These are phyloP conservation scores for Ramalina peruviana DNA, from an alignment of 495 filamentous ascomycete genomes.

Conservation along the genomic window DNA sequence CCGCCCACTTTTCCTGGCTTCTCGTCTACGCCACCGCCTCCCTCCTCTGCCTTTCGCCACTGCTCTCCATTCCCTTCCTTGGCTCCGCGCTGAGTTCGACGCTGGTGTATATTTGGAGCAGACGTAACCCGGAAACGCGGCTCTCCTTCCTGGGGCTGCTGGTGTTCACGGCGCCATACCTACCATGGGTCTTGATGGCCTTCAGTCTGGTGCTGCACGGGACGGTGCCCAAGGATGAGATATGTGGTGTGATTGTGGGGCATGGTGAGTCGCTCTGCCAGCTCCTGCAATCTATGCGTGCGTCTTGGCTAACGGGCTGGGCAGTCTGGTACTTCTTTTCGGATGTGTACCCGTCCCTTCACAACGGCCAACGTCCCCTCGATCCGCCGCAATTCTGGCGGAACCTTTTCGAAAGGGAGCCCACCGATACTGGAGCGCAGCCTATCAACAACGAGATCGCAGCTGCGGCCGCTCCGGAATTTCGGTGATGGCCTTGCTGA, in stretches of 20 bases:
- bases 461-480: slow-evolving; percentile 15
- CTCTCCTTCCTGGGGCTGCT: slow-evolving; percentile 83
- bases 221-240: slow-evolving; percentile 83
- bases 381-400: slow-evolving; percentile 91
- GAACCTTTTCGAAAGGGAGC: slow-evolving; percentile 54
- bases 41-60: slow-evolving; percentile 66
- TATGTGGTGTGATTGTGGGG: slow-evolving; percentile 83
- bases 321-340: slow-evolving; percentile 93
- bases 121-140: slow-evolving; percentile 81
- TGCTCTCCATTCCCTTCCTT: slow-evolving; percentile 77
- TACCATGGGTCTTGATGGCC: slow-evolving; percentile 91
- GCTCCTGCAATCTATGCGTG: not conserved
- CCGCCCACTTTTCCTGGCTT: slow-evolving; percentile 90
- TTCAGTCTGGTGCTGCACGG: slow-evolving; percentile 80
- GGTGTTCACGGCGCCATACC: slow-evolving; percentile 83
- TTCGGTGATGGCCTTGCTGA: slow-evolving; percentile 1
- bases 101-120: slow-evolving; percentile 96
- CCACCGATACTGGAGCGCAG: slow-evolving; percentile 15
- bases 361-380: slow-evolving; percentile 70
- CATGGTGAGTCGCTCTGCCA: slow-evolving; percentile 38
- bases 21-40: slow-evolving; percentile 68
- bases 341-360: slow-evolving; percentile 86
- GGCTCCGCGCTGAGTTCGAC: slow-evolving; percentile 80
- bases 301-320: not conserved
- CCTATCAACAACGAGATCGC: slow-evolving; percentile 19